Evolutionary conservation across 768 basidiomycete genomes (phyloP).

Genomic region (Auricularia heimuer): DNA sequence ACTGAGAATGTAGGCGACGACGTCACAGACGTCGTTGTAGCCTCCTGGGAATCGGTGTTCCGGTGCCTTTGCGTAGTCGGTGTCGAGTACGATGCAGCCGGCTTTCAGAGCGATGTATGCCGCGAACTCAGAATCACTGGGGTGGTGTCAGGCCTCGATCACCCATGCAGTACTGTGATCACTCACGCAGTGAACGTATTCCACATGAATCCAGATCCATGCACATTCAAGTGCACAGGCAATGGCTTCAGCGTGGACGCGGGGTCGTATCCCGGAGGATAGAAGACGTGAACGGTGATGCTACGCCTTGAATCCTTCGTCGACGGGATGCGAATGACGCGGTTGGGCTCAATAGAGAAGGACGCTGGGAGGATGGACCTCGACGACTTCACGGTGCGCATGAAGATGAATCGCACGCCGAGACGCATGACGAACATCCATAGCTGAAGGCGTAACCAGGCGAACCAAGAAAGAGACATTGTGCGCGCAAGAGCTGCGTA

Average conservation of each 20-base stretch:
- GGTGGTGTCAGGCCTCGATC: background rate
- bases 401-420: background rate
- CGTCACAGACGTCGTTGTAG: constrained; percentile 1
- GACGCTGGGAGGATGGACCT: background rate
- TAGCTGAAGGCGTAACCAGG: background rate
- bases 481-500: background rate
- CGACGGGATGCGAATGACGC: background rate
- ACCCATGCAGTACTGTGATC: background rate
- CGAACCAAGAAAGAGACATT: background rate
- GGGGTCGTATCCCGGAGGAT: constrained; percentile 5
- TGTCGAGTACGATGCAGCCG: constrained; percentile 8
- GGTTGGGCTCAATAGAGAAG: background rate
- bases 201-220: background rate
- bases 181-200: background rate
- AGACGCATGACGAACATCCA: background rate
- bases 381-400: background rate
- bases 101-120: constrained; percentile 5
- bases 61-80: constrained; percentile 9
- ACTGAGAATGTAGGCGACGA: background rate
- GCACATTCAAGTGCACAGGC: constrained; percentile 9
- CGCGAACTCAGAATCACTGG: background rate
- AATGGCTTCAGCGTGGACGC: background rate
- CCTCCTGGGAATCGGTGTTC: constrained; percentile 6
- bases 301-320: constrained; percentile 3
- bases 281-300: constrained; percentile 8